Evolutionary conservation across 2,329 filamentous ascomycete genomes (phyloP).

Genomic region (Alternaria brassicae): DNA sequence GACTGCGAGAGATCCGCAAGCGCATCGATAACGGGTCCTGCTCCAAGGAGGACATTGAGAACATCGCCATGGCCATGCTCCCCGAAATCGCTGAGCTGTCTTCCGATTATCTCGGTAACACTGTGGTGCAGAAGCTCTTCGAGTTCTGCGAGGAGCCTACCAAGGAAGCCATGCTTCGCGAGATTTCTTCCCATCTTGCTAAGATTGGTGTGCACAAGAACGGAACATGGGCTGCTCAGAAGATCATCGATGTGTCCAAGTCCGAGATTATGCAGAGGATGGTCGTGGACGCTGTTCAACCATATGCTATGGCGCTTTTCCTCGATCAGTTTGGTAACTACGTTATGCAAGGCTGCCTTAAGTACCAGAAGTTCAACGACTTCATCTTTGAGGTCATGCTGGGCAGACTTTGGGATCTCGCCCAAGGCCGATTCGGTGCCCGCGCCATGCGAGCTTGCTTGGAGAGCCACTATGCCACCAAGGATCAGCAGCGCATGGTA

Average conservation of each 20-base stretch:
- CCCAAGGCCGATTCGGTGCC: constrained; percentile 92
- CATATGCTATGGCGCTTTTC: constrained; percentile 90
- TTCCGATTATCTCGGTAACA: constrained; percentile 97
- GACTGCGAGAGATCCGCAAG: constrained; percentile 94
- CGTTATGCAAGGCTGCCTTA: constrained; percentile 93
- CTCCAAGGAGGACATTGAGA: constrained; percentile 86
- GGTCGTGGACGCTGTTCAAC: constrained; percentile 83
- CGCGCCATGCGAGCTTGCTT: constrained; percentile 96
- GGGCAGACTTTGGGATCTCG: constrained; percentile 88
- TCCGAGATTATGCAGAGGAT: constrained; percentile 80
- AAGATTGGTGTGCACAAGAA: constrained; percentile 99
- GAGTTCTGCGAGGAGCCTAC: constrained; percentile 91
- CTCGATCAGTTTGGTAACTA: constrained; percentile 99
- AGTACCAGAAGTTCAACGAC: constrained; percentile 89
- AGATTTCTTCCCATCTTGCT: constrained; percentile 89
- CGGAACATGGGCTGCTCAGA: constrained; percentile 98
- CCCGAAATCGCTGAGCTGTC: constrained; percentile 94
- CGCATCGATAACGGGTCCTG: constrained; percentile 95
- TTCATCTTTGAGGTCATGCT: constrained; percentile 99
- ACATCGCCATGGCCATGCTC: constrained; percentile 90
- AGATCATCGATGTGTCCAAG: constrained; percentile 97
- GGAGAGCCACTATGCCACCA: constrained; percentile 93
- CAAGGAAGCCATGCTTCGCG: constrained; percentile 87
- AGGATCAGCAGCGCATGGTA: constrained; percentile 94
- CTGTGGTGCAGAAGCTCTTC: constrained; percentile 98